Evolutionary conservation across 805 yeast genomes (phyloP), one percentile per base, ranked within the genome.

Genomic region (Lipomyces yamanashiensis): DNA sequence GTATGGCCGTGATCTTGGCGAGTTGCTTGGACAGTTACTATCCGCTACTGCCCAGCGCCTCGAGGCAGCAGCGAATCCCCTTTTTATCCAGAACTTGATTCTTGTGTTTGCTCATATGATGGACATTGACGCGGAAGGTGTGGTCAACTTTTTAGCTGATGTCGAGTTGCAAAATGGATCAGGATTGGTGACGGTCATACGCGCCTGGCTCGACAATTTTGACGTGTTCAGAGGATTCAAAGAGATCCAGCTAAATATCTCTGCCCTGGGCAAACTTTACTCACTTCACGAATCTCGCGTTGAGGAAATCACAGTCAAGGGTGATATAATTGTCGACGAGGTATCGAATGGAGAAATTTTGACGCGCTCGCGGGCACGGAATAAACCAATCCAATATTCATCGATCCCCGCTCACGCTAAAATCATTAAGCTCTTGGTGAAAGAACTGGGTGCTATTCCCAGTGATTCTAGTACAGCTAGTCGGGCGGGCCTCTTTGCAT

Each of bases 131-230:
- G 86, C 95, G 0, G 74, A 74, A 7, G 86, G 86, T 17, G 86
- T 90, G 43, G 76, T 92, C 1, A 79, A 84, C 45, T 86, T 90
- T 62, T 80, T 93, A 57, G 77, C 79, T 21, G 75, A 76, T 8
- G 37, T 70, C 34, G 17, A 61, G 41, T 40, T 61, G 33, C 66
- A 54, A 1, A 61, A 44, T 3, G 41, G 64, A 1, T 71, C 80
- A 33, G 87, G 88, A 0, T 77, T 92, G 9, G 77, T 78, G 28
- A 75, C 82, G 2, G 84, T 90, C 0, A 74, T 93, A 57, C 87
- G 87, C 1, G 87, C 89, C 57, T 95, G 98, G 98, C 82, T 93
- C 54, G 85, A 84, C 33, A 83, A 90, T 1, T 92, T 90, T 75
- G 93, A 90, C 70, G 85, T 87, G 1, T 83, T 92, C 45, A 81